Percentiles rank a stretch among this genome's conserved stretches.
These are phyloP conservation scores for Pythium utonaiense DNA, from an alignment of 352 stramenopile species.

Conservation along the genomic window DNA sequence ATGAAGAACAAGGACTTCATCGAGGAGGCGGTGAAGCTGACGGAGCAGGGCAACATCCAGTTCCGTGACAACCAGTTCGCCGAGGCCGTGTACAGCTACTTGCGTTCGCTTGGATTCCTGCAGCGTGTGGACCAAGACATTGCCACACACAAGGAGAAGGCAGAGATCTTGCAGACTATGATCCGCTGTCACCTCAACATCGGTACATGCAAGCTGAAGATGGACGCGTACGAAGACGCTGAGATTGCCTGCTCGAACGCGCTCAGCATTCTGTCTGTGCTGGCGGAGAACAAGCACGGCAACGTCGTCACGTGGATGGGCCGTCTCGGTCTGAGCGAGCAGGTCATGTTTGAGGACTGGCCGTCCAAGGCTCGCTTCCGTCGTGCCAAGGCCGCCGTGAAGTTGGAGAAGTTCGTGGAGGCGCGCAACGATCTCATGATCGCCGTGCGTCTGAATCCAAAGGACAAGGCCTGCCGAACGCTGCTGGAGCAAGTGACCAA, in stretches of 20 bases:
- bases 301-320: slow-evolving; percentile 87
- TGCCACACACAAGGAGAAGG: slow-evolving; percentile 84
- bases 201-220: slow-evolving; percentile 79
- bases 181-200: slow-evolving; percentile 88
- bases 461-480: slow-evolving; percentile 76
- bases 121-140: slow-evolving; percentile 73
- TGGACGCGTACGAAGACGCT: slow-evolving; percentile 55
- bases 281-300: slow-evolving; percentile 70
- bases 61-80: slow-evolving; percentile 59
- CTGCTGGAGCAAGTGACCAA: slow-evolving; percentile 72
- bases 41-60: slow-evolving; percentile 66
- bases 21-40: slow-evolving; percentile 57
- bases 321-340: slow-evolving; percentile 64
- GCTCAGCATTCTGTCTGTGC: slow-evolving; percentile 70
- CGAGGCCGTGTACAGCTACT: slow-evolving; percentile 73
- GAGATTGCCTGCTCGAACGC: slow-evolving; percentile 83
- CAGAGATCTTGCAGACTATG: slow-evolving; percentile 85
- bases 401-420: slow-evolving; percentile 68
- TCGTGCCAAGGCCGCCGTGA: slow-evolving; percentile 69
- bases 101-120: slow-evolving; percentile 63
- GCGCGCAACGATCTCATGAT: slow-evolving; percentile 77
- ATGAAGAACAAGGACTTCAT: slow-evolving; percentile 82
- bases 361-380: slow-evolving; percentile 84
- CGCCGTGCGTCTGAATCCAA: slow-evolving; percentile 73
- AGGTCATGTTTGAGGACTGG: slow-evolving; percentile 84